Conservation (phyloP, 164 flowering plant genomes). For the Protea cynaroides region DNA sequence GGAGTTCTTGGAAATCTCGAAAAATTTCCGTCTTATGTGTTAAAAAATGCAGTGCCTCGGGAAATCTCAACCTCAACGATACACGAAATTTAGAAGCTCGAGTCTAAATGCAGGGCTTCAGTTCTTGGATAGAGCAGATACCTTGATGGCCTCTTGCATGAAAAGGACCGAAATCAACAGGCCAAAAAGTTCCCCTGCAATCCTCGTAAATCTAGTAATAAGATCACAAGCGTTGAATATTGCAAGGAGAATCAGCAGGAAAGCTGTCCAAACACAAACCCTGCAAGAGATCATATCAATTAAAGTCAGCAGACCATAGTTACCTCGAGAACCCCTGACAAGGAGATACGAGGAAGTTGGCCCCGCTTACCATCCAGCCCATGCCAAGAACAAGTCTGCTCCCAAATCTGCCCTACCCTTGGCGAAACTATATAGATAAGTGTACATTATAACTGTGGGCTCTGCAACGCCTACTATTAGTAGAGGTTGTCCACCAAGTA, state of each 20-base stretch:
- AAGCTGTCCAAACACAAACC: constrained; percentile 62
- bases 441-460: constrained; percentile 66
- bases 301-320: neutral
- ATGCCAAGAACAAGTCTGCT: constrained; percentile 40
- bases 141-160: constrained; percentile 51
- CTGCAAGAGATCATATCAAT: constrained; percentile 16
- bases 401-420: constrained; percentile 35
- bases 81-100: too few species aligned
- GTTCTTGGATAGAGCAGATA: constrained; percentile 4
- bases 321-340: neutral
- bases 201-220: constrained; percentile 48
- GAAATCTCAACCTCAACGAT: too few species aligned
- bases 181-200: constrained; percentile 64
- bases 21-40: too few species aligned
- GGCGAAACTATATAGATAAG: constrained; percentile 41
- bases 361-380: constrained; percentile 53
- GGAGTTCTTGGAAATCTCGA: too few species aligned
- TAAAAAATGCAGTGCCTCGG: too few species aligned
- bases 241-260: constrained; percentile 43
- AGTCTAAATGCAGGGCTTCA: neutral
- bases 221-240: constrained; percentile 48
- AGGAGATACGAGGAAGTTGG: neutral
- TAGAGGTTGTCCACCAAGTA: constrained; percentile 61
- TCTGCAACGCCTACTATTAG: constrained; percentile 63
- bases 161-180: constrained; percentile 53